Evolutionary conservation across 2,329 filamentous ascomycete genomes (phyloP).

Genomic region (Westerdykella aurantiaca): DNA sequence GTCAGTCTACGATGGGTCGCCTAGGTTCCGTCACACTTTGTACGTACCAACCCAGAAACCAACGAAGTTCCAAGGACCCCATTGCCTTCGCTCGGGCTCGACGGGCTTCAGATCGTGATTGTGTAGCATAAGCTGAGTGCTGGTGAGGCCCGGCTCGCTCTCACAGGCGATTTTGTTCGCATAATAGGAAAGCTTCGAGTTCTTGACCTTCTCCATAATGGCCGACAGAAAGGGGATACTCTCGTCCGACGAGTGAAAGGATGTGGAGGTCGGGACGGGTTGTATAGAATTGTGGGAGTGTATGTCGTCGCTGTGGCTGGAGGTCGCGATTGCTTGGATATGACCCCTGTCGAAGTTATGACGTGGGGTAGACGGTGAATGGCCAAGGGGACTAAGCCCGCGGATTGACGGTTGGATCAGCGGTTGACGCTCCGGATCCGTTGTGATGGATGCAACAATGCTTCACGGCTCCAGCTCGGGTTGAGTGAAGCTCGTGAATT

Average conservation of each 20-base stretch:
- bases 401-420: slow-evolving; percentile 14
- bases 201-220: slow-evolving; percentile 40
- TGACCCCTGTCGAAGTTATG: slow-evolving; percentile 23
- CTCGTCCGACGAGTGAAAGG: slow-evolving; percentile 15
- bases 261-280: slow-evolving; percentile 9
- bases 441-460: slow-evolving; percentile 2
- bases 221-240: slow-evolving; percentile 7
- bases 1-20: slow-evolving; percentile 8
- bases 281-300: slow-evolving; percentile 14
- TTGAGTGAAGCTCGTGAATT: slow-evolving; percentile 4
- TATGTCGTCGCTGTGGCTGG: slow-evolving; percentile 8
- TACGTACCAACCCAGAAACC: slow-evolving; percentile 67
- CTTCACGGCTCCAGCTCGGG: slow-evolving; percentile 4
- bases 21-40: background rate
- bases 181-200: slow-evolving; percentile 36
- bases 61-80: slow-evolving; percentile 83
- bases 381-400: slow-evolving; percentile 11
- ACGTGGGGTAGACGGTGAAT: slow-evolving; percentile 19
- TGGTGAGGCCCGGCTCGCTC: slow-evolving; percentile 69
- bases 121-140: slow-evolving; percentile 76
- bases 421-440: slow-evolving; percentile 22
- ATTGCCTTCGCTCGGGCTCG: slow-evolving; percentile 72
- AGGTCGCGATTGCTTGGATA: slow-evolving; percentile 15
- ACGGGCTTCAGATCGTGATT: slow-evolving; percentile 79
- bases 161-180: slow-evolving; percentile 63